Percentiles rank a stretch among this genome's conserved stretches.
These are phyloP conservation scores for Cutaneotrichosporon arboriforme DNA, from an alignment of 1,284 basidiomycete genomes.

Conservation along the genomic window DNA sequence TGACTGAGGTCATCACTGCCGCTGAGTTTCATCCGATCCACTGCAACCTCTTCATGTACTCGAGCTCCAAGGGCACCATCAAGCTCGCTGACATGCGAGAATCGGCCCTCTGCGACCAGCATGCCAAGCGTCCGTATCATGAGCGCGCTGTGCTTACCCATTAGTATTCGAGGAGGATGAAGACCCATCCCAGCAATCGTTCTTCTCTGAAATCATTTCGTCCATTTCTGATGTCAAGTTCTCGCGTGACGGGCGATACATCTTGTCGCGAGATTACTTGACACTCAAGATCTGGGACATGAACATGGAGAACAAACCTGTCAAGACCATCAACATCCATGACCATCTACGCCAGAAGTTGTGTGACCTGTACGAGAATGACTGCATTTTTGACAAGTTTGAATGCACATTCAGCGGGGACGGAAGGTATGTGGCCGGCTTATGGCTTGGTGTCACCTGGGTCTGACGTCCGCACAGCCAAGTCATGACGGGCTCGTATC, in stretches of 20 bases:
- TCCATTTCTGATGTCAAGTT: constrained; percentile 99
- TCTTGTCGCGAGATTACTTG: constrained; percentile 93
- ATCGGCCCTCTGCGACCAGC: constrained; percentile 90
- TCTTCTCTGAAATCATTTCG: constrained; percentile 99
- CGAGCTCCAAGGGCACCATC: constrained; percentile 98
- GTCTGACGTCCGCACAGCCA: constrained; percentile 56
- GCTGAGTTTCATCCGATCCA: constrained; percentile 97
- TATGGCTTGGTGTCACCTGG: too few species aligned
- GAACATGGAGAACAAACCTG: constrained; percentile 94
- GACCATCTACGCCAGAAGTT: constrained; percentile 96
- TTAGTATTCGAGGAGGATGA: constrained; percentile 98
- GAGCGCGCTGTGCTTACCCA: constrained; percentile 36
- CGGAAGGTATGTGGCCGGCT: constrained; percentile 65
- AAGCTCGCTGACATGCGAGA: constrained; percentile 99
- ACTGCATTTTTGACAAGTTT: constrained; percentile 99
- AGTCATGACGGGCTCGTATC: constrained; percentile 95
- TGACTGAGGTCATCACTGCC: constrained; percentile 98
- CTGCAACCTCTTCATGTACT: constrained; percentile 99
- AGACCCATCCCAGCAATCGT: constrained; percentile 92
- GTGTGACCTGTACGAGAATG: constrained; percentile 98
- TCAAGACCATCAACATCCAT: constrained; percentile 98
- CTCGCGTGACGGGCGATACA: constrained; percentile 93
- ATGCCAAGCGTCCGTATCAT: constrained; percentile 78
- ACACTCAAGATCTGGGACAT: constrained; percentile 99
- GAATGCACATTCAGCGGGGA: constrained; percentile 95